phyloP scores from a whole-genome alignment of 352 stramenopile species.

The Nothophytophthora sp. region DNA sequence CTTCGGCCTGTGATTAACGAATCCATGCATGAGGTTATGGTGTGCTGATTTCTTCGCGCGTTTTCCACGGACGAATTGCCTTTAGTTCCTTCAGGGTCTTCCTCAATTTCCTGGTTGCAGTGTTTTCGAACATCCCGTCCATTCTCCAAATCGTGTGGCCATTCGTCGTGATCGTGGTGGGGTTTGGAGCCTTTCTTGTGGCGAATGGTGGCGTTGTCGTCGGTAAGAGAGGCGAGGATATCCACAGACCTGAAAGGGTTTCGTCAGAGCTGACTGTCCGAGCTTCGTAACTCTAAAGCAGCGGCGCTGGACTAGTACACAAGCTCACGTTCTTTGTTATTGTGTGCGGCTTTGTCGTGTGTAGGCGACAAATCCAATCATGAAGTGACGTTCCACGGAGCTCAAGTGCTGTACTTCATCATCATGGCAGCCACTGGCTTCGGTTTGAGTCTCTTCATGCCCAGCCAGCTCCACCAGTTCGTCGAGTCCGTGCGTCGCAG shows the following conservation, averaged over 20 bases:
- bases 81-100: slow-evolving; percentile 43
- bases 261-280: no score
- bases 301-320: no score
- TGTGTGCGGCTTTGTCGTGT: background rate
- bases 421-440: slow-evolving; percentile 66
- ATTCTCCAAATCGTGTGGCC: slow-evolving; percentile 74
- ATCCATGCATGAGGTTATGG: no score
- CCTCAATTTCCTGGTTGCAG: slow-evolving; percentile 61
- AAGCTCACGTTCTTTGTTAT: no score
- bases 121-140: slow-evolving; percentile 45
- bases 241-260: background rate
- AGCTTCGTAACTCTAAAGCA: no score
- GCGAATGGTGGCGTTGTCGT: slow-evolving; percentile 82
- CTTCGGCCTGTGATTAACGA: no score
- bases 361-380: slow-evolving; percentile 87
- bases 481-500: slow-evolving; percentile 34
- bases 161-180: slow-evolving; percentile 55
- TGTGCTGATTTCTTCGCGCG: background rate
- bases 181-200: slow-evolving; percentile 68
- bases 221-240: slow-evolving; percentile 32
- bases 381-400: slow-evolving; percentile 68
- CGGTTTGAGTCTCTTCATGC: slow-evolving; percentile 43
- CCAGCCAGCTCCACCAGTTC: slow-evolving; percentile 38
- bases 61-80: background rate
- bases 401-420: slow-evolving; percentile 81